Evolutionary conservation across 176 grass and related monocot species (phyloP), one percentile per base, ranked within the genome.

Genomic region (Guadua angustifolia): DNA sequence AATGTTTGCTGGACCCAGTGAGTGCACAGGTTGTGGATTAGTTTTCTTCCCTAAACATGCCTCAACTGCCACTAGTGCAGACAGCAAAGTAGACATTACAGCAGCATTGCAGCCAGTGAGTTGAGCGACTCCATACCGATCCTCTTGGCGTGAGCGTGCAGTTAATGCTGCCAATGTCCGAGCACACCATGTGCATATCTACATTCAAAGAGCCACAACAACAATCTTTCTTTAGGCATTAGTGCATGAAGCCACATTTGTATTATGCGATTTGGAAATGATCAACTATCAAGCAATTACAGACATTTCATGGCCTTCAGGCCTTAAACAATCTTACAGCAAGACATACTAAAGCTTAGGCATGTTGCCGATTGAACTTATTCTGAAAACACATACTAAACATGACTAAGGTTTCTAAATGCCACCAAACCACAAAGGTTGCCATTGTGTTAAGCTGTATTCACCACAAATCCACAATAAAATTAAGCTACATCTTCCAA

Each of bases 31-130:
- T 47, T 82, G 79, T 38, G 86, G 79, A 44, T 73, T 91, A 18
- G 89, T 95, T 88, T 90, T 99, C 89, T 99, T 99, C 68, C 96
- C 96, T 78, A 95, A 71, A 82, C 89, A 95, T 63, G 91, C 87
- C 86, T 99, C 96, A 49, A 95, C 86, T 19, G 81, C 91, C 44
- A 99, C 71, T 25, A 99, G 79, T 66, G 93, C 86, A 82, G 96
- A 92, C 40, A 99, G 55, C 80, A 99, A 86, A 2, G 88, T 99
- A 24, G 89, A 87, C 83, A 99, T 80, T 47, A 80, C 89, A 90
- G 91, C 83, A 69, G 80, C 86, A 84, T 99, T 95, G 83, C 85
- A 90, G 77, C 96, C 88, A 74, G 89, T 92, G 66, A 95, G 93
- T 36, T 99, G 96, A 86, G 93, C 96, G 71, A 99, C 91, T 68